phyloP scores from a whole-genome alignment of 208 protist genomes.

The Trichomonas vaginalis region DNA sequence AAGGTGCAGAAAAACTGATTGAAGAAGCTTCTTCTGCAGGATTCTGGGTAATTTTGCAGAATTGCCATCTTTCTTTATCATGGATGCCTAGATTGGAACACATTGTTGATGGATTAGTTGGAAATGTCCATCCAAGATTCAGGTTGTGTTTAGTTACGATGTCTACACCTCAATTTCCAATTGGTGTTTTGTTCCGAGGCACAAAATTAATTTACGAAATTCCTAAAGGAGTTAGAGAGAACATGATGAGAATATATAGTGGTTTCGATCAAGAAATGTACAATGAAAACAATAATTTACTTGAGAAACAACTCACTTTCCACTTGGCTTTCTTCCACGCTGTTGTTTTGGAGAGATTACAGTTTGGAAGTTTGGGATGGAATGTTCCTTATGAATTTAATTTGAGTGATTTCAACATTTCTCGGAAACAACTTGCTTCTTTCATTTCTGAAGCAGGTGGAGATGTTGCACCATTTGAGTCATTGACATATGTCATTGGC shows the following conservation, averaged over 20 bases:
- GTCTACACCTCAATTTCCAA: constrained; percentile 62
- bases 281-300: constrained; percentile 77
- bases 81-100: constrained; percentile 88
- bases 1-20: constrained; percentile 77
- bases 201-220: constrained; percentile 96
- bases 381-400: constrained; percentile 91
- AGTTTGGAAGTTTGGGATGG: constrained; percentile 87
- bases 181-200: constrained; percentile 77
- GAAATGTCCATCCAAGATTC: constrained; percentile 60
- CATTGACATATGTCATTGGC: constrained; percentile 92
- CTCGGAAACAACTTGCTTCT: constrained; percentile 73
- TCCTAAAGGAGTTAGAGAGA: constrained; percentile 80
- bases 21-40: constrained; percentile 42
- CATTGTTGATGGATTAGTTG: constrained; percentile 34
- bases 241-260: constrained; percentile 59
- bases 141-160: constrained; percentile 82
- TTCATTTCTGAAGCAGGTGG: constrained; percentile 68
- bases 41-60: constrained; percentile 85
- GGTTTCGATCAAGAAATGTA: constrained; percentile 62
- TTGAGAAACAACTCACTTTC: constrained; percentile 86
- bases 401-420: constrained; percentile 85
- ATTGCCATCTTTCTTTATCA: constrained; percentile 86
- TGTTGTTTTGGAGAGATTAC: constrained; percentile 85
- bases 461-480: constrained; percentile 72
- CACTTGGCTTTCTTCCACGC: constrained; percentile 91